These are phyloP conservation scores for Neospermospora avenae DNA, from an alignment of 2,329 filamentous ascomycete species.

Conservation along the genomic window DNA sequence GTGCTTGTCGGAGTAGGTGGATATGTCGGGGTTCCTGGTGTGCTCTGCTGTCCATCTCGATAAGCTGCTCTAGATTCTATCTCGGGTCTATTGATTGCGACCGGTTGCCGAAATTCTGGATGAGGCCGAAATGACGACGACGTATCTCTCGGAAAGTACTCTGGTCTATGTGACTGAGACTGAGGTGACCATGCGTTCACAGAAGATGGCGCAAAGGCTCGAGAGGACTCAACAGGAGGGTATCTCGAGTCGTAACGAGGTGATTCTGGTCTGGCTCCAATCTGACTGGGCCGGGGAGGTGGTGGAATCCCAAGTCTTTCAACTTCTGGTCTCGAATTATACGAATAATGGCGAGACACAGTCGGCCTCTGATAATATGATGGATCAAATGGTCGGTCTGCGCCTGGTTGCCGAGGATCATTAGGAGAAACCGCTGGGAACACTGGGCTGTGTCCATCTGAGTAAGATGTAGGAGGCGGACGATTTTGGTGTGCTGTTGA, in stretches of 20 bases:
- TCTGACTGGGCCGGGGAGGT: conserved; percentile 21
- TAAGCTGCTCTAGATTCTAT: conserved; percentile 25
- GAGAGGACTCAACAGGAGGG: conserved; percentile 15
- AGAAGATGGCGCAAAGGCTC: conserved; percentile 20
- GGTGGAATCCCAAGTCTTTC: conserved; percentile 30
- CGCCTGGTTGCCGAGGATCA: conserved; percentile 26
- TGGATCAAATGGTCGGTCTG: conserved; percentile 26
- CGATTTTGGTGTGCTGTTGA: conserved; percentile 22
- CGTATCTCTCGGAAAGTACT: conserved; percentile 32
- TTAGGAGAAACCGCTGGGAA: conserved; percentile 30
- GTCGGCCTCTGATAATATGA: conserved; percentile 30
- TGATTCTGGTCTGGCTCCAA: conserved; percentile 27
- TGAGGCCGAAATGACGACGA: conserved; percentile 32
- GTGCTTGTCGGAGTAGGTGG: conserved; percentile 28
- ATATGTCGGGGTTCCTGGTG: conserved; percentile 24
- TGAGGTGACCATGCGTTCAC: conserved; percentile 31
- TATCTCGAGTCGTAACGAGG: conserved; percentile 30
- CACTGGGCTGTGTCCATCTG: conserved; percentile 32
- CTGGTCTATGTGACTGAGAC: conserved; percentile 25
- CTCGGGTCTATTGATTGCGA: conserved; percentile 23
- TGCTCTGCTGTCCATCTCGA: conserved; percentile 22
- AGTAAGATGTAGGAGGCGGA: conserved; percentile 31
- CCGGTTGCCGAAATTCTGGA: conserved; percentile 15
- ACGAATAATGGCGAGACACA: conserved; percentile 21
- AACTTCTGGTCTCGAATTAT: conserved; percentile 26